Evolutionary conservation across 257 asterid genomes (phyloP).

Genomic region (Salvia rosmarinus): DNA sequence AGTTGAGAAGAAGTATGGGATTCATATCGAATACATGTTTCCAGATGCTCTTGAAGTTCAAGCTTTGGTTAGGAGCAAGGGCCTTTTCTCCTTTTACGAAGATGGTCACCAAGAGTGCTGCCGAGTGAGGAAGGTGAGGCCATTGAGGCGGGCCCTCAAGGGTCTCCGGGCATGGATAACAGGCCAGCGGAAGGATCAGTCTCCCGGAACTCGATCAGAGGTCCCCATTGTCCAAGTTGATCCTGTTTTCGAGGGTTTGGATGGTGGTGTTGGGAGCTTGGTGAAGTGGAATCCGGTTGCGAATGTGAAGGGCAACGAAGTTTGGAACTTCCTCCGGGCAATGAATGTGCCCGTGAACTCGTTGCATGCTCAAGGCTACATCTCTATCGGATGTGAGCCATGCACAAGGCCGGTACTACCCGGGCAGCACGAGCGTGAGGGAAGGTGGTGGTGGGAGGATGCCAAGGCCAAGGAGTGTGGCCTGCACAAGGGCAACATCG

Average conservation of each 20-base stretch:
- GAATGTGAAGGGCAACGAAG: constrained; percentile 61
- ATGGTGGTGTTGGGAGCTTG: constrained; percentile 78
- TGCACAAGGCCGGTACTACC: constrained; percentile 86
- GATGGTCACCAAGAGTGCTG: constrained; percentile 97
- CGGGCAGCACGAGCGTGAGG: constrained; percentile 89
- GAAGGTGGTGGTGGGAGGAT: constrained; percentile 99
- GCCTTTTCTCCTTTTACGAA: constrained; percentile 84
- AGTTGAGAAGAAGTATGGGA: constrained; percentile 75
- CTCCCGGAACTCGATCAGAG: constrained; percentile 89
- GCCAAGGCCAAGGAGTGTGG: constrained; percentile 95
- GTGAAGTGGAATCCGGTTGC: constrained; percentile 93
- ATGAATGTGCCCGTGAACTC: constrained; percentile 81
- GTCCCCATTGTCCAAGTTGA: constrained; percentile 79
- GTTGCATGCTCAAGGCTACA: constrained; percentile 68
- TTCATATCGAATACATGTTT: constrained; percentile 84
- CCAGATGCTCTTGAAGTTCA: constrained; percentile 84
- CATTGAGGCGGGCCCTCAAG: constrained; percentile 74
- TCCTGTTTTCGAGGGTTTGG: constrained; percentile 80
- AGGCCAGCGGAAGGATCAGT: constrained; percentile 87
- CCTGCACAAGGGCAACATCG: constrained; percentile 82
- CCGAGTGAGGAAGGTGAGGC: constrained; percentile 82
- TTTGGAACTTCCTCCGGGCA: constrained; percentile 74
- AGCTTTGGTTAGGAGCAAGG: constrained; percentile 75
- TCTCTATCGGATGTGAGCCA: constrained; percentile 87
- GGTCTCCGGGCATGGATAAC: constrained; percentile 90